Evolutionary conservation across 306 rosid species (phyloP), one percentile per base, ranked within the genome.

Genomic region (Heteromeles arbutifolia): DNA sequence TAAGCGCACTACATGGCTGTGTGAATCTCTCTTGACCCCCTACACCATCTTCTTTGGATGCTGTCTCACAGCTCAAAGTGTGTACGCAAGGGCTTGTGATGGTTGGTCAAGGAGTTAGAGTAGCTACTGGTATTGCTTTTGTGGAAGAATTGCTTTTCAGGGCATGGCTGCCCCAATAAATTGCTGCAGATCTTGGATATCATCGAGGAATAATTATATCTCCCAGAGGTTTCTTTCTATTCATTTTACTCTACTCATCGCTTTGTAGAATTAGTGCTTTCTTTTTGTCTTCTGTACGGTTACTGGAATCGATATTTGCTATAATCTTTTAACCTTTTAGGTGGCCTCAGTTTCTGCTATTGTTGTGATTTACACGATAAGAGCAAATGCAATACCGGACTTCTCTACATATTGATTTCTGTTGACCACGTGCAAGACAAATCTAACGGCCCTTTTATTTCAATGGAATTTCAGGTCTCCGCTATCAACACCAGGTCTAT

Each of bases 81-180:
- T 81, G 43, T 25, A 93, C 92, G 64, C 76, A 78, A 70, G 80
- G 71, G 77, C 74, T 85, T 66, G 57, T 64, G 83, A 37, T 89
- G 79, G 72, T 82, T 82, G 81, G 80, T 84, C 93, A 86, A 86
- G 97, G 97, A 77, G 72, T 85, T 80, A n/a, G 84, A 28, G 82
- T 79, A 70, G 97, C 97, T 78, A 81, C 86, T 31, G 80, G 89
- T 69, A 82, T 88, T 82, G 87, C 97, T 5, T 70, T 87, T n/a
- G 97, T 89, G 74, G 99, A 95, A 90, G 97, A 95, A 79, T 77
- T 95, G 81, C 84, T 90, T 79, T 95, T 95, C 81, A 90, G 99
- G 80, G 90, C 99, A 65, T 95, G 99, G 99, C 84, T 95, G 79
- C 96, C 97, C 24, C 89, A 90, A 79, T 97, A 95, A 85, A 92